Percentiles rank a stretch among this genome's conserved stretches.
Evolutionary conservation across 2,329 filamentous ascomycete genomes (phyloP).

Genomic region (Xylariaceae sp.): DNA sequence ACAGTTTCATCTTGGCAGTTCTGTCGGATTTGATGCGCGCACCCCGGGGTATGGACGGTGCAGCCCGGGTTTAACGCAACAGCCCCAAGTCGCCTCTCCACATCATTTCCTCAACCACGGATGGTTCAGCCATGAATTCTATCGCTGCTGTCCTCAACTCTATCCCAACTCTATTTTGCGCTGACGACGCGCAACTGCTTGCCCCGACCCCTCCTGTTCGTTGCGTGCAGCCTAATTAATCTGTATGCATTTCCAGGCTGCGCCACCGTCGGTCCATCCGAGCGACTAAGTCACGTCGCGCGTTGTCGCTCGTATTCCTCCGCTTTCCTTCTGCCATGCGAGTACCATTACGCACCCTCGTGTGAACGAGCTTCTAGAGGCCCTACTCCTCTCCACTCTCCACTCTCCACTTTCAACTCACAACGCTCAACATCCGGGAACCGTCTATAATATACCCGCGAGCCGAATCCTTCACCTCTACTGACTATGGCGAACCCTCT

Average conservation of each 20-base stretch:
- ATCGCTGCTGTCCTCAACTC: conserved; percentile 3
- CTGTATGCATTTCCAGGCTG: background rate
- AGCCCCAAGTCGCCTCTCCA: conserved; percentile 4
- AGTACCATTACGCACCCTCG: conserved; percentile 8
- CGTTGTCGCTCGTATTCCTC: background rate
- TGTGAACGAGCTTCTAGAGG: conserved; percentile 9
- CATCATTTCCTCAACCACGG: conserved; percentile 6
- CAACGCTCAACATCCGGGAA: background rate
- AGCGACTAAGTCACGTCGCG: background rate
- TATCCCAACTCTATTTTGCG: background rate
- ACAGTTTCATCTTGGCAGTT: background rate
- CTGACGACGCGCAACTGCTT: background rate
- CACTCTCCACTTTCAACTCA: too few relatives aligned
- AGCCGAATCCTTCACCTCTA: background rate
- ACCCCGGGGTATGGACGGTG: conserved; percentile 4
- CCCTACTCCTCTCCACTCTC: background rate
- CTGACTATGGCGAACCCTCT: conserved; percentile 10
- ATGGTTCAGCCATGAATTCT: conserved; percentile 4
- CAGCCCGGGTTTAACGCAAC: background rate
- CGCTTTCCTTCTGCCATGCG: conserved; percentile 11
- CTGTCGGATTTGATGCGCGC: background rate
- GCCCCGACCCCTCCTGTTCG: background rate
- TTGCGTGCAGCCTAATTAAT: background rate
- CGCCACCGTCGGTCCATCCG: background rate
- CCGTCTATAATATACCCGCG: background rate